These are phyloP conservation scores for Suillus cothurnatus DNA, from an alignment of 768 basidiomycete species.

Conservation along the genomic window DNA sequence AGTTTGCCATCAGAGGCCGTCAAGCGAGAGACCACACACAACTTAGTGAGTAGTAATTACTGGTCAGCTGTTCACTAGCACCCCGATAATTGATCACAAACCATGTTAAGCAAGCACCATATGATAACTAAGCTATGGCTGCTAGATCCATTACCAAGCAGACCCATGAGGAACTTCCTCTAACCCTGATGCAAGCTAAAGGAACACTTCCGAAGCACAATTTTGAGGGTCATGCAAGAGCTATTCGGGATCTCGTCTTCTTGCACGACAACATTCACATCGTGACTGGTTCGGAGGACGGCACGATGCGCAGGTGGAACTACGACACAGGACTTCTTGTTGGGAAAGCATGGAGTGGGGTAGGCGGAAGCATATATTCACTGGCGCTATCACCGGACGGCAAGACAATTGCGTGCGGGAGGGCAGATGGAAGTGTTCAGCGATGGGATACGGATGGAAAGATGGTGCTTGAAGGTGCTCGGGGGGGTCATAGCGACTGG, in stretches of 20 bases:
- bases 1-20: background rate
- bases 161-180: background rate
- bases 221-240: background rate
- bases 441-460: background rate
- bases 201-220: background rate
- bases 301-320: constrained; percentile 1
- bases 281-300: background rate
- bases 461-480: background rate
- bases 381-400: background rate
- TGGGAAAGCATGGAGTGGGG: background rate
- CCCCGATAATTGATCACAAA: background rate
- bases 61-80: background rate
- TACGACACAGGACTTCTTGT: background rate
- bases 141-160: background rate
- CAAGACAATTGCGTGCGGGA: background rate
- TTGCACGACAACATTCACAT: background rate
- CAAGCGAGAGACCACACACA: background rate
- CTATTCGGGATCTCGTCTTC: background rate
- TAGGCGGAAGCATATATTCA: background rate
- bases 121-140: background rate
- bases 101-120: background rate
- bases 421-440: background rate
- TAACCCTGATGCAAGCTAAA: background rate
- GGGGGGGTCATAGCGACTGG: background rate
- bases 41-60: background rate